A percentile compares a stretch with the other conserved stretches of the same genome.
Conservation (phyloP, 2,329 filamentous ascomycete genomes). For the Botrytis byssoidea region DNA sequence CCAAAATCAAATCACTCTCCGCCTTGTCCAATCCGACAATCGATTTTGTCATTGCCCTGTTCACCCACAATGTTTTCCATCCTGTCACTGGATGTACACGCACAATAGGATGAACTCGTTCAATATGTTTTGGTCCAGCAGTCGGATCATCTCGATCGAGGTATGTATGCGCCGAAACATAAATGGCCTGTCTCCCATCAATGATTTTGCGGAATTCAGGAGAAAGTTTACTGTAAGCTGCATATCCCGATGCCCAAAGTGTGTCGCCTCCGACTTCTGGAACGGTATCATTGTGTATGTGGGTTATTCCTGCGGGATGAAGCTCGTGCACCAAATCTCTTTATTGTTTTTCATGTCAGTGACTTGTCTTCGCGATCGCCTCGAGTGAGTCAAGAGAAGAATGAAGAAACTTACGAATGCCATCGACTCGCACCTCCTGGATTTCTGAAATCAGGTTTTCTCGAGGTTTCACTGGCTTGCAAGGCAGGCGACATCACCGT, state of each 20-base stretch:
- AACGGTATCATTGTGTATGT: conserved; percentile 67
- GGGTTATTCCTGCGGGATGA: conserved; percentile 68
- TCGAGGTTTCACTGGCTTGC: conserved; percentile 54
- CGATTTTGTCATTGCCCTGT: conserved; percentile 64
- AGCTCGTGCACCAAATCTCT: conserved; percentile 66
- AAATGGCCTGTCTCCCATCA: conserved; percentile 64
- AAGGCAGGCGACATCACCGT: conserved; percentile 71
- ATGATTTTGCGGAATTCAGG: conserved; percentile 69
- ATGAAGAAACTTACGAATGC: conserved; percentile 50
- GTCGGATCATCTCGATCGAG: conserved; percentile 61
- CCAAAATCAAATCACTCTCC: conserved; percentile 66
- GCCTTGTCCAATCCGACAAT: conserved; percentile 68
- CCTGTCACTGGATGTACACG: conserved; percentile 70
- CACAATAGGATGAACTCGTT: conserved; percentile 66
- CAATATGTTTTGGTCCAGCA: conserved; percentile 63
- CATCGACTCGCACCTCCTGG: conserved; percentile 67
- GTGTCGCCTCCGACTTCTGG: conserved; percentile 62
- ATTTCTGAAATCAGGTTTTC: conserved; percentile 59
- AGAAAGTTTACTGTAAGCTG: conserved; percentile 71
- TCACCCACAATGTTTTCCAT: conserved; percentile 73
- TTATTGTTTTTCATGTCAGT: not conserved
- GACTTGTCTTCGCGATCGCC: not conserved
- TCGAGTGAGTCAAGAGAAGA: not conserved
- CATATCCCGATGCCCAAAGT: conserved; percentile 69
- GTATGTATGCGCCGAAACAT: conserved; percentile 64